phyloP scores from a whole-genome alignment of 2,329 filamentous ascomycete species.

The Aureobasidium subglaciale region DNA sequence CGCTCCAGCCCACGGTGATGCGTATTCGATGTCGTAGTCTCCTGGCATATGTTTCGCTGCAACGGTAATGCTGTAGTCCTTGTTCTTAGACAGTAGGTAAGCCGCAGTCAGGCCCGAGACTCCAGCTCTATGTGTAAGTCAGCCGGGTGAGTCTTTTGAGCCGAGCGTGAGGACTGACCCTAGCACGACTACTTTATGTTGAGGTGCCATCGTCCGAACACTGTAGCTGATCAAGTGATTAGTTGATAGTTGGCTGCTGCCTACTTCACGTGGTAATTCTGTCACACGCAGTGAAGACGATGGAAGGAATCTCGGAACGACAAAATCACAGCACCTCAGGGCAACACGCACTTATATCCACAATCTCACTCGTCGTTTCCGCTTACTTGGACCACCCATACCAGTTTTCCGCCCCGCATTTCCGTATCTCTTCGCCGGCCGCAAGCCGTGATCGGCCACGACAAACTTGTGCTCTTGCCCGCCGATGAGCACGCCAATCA shows the following conservation, averaged over 20 bases:
- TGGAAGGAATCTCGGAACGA: too few species aligned
- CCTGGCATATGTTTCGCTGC: constrained; percentile 87
- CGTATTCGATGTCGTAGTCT: constrained; percentile 86
- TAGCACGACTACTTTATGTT: constrained; percentile 39
- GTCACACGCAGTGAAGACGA: too few species aligned
- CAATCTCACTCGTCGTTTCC: not conserved
- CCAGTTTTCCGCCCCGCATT: constrained; percentile 2
- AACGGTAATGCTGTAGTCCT: constrained; percentile 56
- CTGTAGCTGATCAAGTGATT: not conserved
- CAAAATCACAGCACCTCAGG: not conserved
- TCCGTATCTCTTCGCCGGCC: not conserved
- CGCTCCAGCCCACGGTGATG: constrained; percentile 81
- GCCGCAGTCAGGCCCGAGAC: constrained; percentile 61
- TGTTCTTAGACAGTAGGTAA: constrained; percentile 51
- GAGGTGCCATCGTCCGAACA: constrained; percentile 8
- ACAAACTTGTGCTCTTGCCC: not conserved
- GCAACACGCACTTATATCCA: not conserved
- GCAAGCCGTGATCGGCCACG: not conserved
- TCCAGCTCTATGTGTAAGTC: constrained; percentile 39
- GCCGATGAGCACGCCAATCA: not conserved
- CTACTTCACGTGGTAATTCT: not conserved
- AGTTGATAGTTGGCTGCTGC: not conserved
- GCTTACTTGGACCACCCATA: not conserved
- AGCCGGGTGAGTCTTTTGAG: constrained; percentile 30
- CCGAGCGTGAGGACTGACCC: constrained; percentile 34